Evolutionary conservation across 306 rosid species (phyloP), one percentile per base, ranked within the genome.

Genomic region (Coriaria nepalensis): DNA sequence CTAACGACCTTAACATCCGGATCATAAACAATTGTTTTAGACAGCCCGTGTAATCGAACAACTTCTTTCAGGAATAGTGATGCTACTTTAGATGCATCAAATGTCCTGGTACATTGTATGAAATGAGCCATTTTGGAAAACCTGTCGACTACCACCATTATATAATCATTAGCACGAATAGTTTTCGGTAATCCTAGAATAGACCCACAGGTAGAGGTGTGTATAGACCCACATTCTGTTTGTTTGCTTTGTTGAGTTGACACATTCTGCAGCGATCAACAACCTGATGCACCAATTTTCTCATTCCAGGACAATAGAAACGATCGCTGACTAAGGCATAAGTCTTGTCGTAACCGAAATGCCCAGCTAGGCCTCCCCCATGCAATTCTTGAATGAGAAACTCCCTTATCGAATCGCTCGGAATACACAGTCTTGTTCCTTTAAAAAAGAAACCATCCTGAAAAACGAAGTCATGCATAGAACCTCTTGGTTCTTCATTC

Each of bases 351-450:
- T 12, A 6, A 0, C 37, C 14, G 15, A 49, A 49, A 33, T 58
- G 48, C 0, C 47, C 5, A 36, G 10, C 47, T 9, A 29, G 5
- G 8, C 35, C 40, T 5, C 38, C 32, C 0, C 0, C 36, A 10
- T 56, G 45, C 20, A 56, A 0, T 10, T 56, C 45, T 6, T 2
- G 4, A 5, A 47, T 40, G 0, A 32, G 5, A 0, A 37, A 11
- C 0, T 37, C 40, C 1, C 3, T 4, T 0, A 15, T 0, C 4
- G 45, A 15, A 0, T 50, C 35, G 9, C 9, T 2, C 0, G 33
- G 44, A 2, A 49, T 9, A 0, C 43, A 49, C 4, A 59, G 15
- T 2, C 15, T 34, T 2, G 13, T 50, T 0, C 50, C 13, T 7
- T 40, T 10, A 11, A 50, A 60, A 0, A 60, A 13, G 8, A 14